Evolutionary conservation across 2,329 filamentous ascomycete species (phyloP).

Genomic region (Exserohilum rostratum): DNA sequence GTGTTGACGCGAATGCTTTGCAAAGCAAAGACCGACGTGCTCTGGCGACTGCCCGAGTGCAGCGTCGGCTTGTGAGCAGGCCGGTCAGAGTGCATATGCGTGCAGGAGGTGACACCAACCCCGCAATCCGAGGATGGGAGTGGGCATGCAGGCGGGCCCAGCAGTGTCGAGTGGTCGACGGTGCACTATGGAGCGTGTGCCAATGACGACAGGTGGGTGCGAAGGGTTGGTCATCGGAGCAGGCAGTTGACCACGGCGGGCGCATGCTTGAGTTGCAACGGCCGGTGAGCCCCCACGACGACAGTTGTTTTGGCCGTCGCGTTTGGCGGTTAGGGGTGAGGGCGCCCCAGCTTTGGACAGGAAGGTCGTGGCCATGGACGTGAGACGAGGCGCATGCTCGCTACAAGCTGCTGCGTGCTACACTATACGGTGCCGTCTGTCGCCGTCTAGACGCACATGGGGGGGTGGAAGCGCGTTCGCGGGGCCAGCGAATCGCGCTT

Average conservation of each 20-base stretch:
- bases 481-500: slow-evolving; percentile 4
- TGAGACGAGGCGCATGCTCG: no score
- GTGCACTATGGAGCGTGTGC: slow-evolving; percentile 7
- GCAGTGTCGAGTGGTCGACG: neutral
- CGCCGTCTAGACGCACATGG: neutral
- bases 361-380: slow-evolving; percentile 5
- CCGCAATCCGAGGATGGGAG: slow-evolving; percentile 9
- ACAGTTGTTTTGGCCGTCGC: neutral
- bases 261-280: no score
- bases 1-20: slow-evolving; percentile 6
- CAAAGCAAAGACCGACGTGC: slow-evolving; percentile 8
- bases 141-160: slow-evolving; percentile 1
- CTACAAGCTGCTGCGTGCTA: slow-evolving; percentile 6
- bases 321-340: slow-evolving; percentile 23
- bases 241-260: neutral
- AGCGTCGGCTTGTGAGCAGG: neutral
- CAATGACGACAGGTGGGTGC: slow-evolving; percentile 10
- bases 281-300: slow-evolving; percentile 21
- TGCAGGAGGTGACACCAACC: slow-evolving; percentile 15
- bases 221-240: slow-evolving; percentile 2
- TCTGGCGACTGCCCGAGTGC: neutral
- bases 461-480: neutral
- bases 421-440: no score
- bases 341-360: slow-evolving; percentile 17
- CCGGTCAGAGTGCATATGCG: slow-evolving; percentile 5